Evolutionary conservation across 345 rosid species (phyloP).

Genomic region (Euphorbia lathyris): DNA sequence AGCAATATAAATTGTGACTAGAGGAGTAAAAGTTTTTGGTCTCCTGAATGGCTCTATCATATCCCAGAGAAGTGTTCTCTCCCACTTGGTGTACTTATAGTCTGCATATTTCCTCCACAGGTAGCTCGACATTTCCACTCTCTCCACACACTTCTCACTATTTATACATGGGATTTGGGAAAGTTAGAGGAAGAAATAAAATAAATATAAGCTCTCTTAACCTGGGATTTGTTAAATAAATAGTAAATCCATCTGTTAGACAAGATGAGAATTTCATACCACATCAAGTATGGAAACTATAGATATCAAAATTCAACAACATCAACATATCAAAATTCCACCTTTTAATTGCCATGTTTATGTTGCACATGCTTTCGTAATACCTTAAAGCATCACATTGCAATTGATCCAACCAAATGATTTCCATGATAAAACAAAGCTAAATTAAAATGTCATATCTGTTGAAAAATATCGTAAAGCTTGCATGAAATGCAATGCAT

Average conservation of each 20-base stretch:
- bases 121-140: slow-evolving; percentile 49
- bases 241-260: background rate
- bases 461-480: too few species aligned
- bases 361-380: too few species aligned
- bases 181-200: background rate
- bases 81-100: slow-evolving; percentile 65
- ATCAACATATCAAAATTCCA: too few species aligned
- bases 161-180: background rate
- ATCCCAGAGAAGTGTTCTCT: slow-evolving; percentile 74
- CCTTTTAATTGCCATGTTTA: too few species aligned
- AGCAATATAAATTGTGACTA: slow-evolving; percentile 56
- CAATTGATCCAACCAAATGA: too few species aligned
- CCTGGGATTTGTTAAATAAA: background rate
- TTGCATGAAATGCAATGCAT: too few species aligned
- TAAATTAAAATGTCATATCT: too few species aligned
- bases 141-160: background rate
- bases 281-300: background rate
- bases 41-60: slow-evolving; percentile 79
- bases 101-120: slow-evolving; percentile 90
- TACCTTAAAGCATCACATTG: too few species aligned
- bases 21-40: slow-evolving; percentile 77
- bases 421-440: too few species aligned
- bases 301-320: too few species aligned
- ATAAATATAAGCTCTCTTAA: background rate
- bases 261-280: background rate